Percentiles rank a stretch among this genome's conserved stretches.
phyloP scores from a whole-genome alignment of 305 asterid genomes.

The Fraxinus sp. region DNA sequence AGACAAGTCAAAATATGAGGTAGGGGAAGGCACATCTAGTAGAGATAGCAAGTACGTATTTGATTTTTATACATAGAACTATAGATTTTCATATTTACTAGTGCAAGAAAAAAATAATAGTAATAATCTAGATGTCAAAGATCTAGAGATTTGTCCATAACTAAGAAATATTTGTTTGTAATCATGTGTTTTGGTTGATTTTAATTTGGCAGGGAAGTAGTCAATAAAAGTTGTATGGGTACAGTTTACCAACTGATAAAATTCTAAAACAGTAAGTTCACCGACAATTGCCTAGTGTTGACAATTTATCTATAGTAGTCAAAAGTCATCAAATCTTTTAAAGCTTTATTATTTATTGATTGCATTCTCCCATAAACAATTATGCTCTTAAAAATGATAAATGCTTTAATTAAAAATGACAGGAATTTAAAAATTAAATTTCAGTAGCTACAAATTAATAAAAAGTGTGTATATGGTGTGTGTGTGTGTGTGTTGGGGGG shows the following conservation, averaged over 20 bases:
- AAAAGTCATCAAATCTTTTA: not conserved
- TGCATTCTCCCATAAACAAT: not conserved
- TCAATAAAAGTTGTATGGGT: not conserved
- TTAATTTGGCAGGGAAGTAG: not conserved
- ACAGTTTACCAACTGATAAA: not conserved
- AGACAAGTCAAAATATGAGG: not conserved
- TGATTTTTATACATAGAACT: not conserved
- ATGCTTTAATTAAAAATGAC: not conserved
- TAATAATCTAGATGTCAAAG: not conserved
- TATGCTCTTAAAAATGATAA: not conserved
- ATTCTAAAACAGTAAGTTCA: not conserved
- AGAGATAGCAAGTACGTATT: not conserved
- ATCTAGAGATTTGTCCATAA: not conserved
- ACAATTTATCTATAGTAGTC: not conserved
- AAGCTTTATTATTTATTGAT: not conserved
- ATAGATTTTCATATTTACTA: not conserved
- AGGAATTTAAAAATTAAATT: not conserved
- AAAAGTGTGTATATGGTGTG: too few relatives aligned
- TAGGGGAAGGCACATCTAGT: not conserved
- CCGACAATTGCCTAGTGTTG: not conserved
- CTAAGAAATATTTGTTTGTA: not conserved
- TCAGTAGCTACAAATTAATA: not conserved
- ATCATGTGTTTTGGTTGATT: not conserved
- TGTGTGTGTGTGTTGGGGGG: too few relatives aligned
- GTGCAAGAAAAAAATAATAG: not conserved